phyloP scores from a whole-genome alignment of 805 yeast species.

The Zygoascus bituminiphila region DNA sequence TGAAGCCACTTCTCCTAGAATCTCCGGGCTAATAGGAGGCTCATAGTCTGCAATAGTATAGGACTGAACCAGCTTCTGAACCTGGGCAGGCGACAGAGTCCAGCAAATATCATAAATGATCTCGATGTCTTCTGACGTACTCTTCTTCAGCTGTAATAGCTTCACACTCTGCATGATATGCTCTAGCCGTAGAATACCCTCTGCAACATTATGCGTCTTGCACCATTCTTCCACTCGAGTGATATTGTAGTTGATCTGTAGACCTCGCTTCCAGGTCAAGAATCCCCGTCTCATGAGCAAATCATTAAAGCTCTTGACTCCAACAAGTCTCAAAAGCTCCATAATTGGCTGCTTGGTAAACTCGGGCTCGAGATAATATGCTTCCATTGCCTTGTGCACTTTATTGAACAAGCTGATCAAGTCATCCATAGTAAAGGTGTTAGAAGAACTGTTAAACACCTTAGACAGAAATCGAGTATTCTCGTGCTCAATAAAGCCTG shows the following conservation, averaged over 20 bases:
- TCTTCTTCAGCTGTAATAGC: constrained; percentile 83
- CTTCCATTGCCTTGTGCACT: constrained; percentile 87
- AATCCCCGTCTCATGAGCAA: constrained; percentile 90
- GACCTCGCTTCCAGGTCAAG: constrained; percentile 94
- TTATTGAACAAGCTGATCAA: constrained; percentile 80
- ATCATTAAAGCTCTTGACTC: constrained; percentile 91
- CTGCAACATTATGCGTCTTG: constrained; percentile 82
- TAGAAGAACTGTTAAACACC: constrained; percentile 59
- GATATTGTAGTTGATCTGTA: constrained; percentile 92
- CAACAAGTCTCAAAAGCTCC: constrained; percentile 78
- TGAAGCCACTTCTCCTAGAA: constrained; percentile 65
- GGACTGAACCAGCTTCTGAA: constrained; percentile 83
- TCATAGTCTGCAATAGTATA: constrained; percentile 92
- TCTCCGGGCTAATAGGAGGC: constrained; percentile 77
- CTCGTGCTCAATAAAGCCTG: constrained; percentile 90
- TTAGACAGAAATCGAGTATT: constrained; percentile 72
- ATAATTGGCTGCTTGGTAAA: constrained; percentile 77
- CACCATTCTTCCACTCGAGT: constrained; percentile 98
- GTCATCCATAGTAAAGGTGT: constrained; percentile 87
- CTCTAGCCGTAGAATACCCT: constrained; percentile 73
- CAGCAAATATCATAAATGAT: constrained; percentile 92
- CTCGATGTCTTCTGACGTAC: constrained; percentile 79
- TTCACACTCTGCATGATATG: constrained; percentile 91
- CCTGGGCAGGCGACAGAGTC: constrained; percentile 88
- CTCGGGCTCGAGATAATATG: constrained; percentile 76